phyloP scores from a whole-genome alignment of 192 early-diverging fungal genomes.

The Funneliformis geosporum region DNA sequence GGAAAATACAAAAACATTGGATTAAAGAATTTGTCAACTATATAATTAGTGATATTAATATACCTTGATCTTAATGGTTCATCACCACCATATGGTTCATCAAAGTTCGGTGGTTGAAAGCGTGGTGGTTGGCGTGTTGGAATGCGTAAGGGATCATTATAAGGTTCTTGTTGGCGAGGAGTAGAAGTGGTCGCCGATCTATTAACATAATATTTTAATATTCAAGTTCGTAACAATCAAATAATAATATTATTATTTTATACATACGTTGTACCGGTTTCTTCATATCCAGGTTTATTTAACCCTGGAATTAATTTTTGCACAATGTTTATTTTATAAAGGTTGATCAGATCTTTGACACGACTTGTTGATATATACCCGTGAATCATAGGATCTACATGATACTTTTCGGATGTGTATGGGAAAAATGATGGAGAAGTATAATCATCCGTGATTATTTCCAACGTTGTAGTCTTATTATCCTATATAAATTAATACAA shows the following conservation, averaged over 20 bases:
- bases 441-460: slow-evolving; percentile 50
- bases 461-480: slow-evolving; percentile 51
- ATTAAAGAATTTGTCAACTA: slow-evolving; percentile 7
- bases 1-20: neutral
- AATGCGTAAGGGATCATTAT: slow-evolving; percentile 43
- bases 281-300: slow-evolving; percentile 73
- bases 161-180: slow-evolving; percentile 28
- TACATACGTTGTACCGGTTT: slow-evolving; percentile 35
- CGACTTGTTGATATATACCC: slow-evolving; percentile 60
- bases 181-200: neutral
- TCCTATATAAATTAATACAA: slow-evolving; percentile 39
- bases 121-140: slow-evolving; percentile 39
- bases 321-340: slow-evolving; percentile 65
- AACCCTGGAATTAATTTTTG: slow-evolving; percentile 68
- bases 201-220: neutral
- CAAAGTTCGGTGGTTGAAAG: slow-evolving; percentile 50
- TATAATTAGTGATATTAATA: neutral
- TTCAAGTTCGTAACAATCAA: neutral
- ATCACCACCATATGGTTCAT: slow-evolving; percentile 49
- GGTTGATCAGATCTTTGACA: slow-evolving; percentile 60
- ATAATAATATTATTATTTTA: slow-evolving; percentile 4
- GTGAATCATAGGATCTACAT: slow-evolving; percentile 49
- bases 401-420: slow-evolving; percentile 33
- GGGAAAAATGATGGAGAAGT: slow-evolving; percentile 57
- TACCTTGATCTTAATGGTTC: slow-evolving; percentile 35